Conservation (phyloP, 192 early-diverging fungal species). For the Dissophora ornata region DNA sequence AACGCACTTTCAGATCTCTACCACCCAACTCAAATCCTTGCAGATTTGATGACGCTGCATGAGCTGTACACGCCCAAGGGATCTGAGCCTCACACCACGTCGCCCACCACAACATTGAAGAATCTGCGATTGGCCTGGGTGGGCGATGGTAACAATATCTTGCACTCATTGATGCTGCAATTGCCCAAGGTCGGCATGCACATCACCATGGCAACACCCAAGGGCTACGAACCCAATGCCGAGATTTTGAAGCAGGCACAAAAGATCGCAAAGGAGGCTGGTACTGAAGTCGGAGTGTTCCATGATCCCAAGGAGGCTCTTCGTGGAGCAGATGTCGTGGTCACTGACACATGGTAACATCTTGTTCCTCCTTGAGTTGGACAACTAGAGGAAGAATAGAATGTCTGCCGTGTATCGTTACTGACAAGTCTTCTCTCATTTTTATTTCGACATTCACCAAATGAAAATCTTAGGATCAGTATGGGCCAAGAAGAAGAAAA, state of each 20-base stretch:
- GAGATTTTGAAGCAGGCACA: slow-evolving; percentile 76
- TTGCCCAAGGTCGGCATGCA: slow-evolving; percentile 90
- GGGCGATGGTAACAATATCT: slow-evolving; percentile 98
- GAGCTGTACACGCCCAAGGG: slow-evolving; percentile 69
- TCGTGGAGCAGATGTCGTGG: slow-evolving; percentile 84
- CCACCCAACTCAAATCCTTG: slow-evolving; percentile 97
- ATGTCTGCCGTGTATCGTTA: background rate
- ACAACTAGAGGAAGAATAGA: background rate
- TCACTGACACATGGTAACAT: slow-evolving; percentile 96
- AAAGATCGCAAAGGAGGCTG: slow-evolving; percentile 67
- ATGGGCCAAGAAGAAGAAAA: slow-evolving; percentile 99
- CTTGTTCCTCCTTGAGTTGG: background rate
- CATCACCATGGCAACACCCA: slow-evolving; percentile 86
- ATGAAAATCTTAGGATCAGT: slow-evolving; percentile 68
- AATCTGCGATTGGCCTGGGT: slow-evolving; percentile 95
- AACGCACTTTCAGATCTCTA: slow-evolving; percentile 95
- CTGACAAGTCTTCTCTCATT: background rate
- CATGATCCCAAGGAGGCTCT: slow-evolving; percentile 83
- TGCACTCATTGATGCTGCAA: slow-evolving; percentile 89
- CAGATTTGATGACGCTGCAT: slow-evolving; percentile 96
- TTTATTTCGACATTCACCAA: background rate
- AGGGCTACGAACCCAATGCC: slow-evolving; percentile 79
- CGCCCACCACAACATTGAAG: slow-evolving; percentile 69
- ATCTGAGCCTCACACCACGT: slow-evolving; percentile 56
- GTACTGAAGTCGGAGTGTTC: slow-evolving; percentile 64